Evolutionary conservation across 257 asterid species (phyloP), one percentile per base, ranked within the genome.

Genomic region (Ocimum tenuiflorum): DNA sequence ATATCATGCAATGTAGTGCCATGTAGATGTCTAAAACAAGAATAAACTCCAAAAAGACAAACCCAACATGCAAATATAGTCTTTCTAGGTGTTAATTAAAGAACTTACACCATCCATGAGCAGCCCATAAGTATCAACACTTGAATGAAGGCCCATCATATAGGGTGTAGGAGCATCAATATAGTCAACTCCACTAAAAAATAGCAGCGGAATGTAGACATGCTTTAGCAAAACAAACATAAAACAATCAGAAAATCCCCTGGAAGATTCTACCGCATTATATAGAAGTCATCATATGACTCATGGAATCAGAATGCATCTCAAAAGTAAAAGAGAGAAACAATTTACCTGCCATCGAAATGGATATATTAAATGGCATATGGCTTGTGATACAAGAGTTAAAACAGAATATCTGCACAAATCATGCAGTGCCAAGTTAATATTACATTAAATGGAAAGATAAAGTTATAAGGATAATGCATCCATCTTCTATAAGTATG

Each of bases 91-190:
- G 68, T 47, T 54, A 73, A 52, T 50, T 59, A 62, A 82, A 48
- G 77, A 67, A 86, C 97, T 86, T 86, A 91, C 99, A 50, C 99
- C 99, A 81, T 92, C 99, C 99, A 92, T 89, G 62, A 79, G 73
- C 63, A 92, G 85, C 65, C 96, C 97, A 80, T 48, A 81, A 49
- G 97, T 92, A 75, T 92, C 97, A 73, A 92, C 99, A 29, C 85
- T 96, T 14, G 99, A 92, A 82, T 92, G 99, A 80, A 92, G 99
- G 60, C 99, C 99, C 99, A 92, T 92, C 99, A 92, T 92, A 73
- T 92, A 92, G 19, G 99, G 99, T 12, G 99, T 92, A 67, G 99
- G 99, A 77, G 99, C 99, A 84, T 89, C 99, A 79, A 92, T 92
- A 75, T 92, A 92, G 86, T 92, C 99, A 68, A 92, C 99, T 86